Evolutionary conservation across 2,329 filamentous ascomycete species (phyloP).

Genomic region (Clarireedia homoeocarpa): DNA sequence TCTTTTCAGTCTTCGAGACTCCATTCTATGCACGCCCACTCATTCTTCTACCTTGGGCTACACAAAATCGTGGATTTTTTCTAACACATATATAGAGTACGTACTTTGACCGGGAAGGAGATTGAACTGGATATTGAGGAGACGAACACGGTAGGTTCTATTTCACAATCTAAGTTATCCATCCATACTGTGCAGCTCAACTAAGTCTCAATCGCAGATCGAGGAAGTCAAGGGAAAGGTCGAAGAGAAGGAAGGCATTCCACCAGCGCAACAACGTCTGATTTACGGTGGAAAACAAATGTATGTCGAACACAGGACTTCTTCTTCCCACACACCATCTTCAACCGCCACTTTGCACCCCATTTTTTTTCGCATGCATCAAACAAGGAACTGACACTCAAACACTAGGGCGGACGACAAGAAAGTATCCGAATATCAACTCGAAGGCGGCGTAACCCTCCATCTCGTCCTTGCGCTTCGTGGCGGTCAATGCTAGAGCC

Average conservation of each 20-base stretch:
- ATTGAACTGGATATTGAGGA: conserved; percentile 97
- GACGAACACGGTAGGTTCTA: conserved; percentile 68
- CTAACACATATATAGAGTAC: conserved; percentile 56
- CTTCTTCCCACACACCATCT: not conserved
- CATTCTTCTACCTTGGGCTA: not conserved
- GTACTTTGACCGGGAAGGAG: conserved; percentile 96
- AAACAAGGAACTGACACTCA: not conserved
- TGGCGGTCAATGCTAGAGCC: conserved; percentile 48
- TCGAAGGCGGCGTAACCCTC: conserved; percentile 86
- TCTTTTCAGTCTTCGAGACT: not conserved
- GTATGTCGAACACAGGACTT: conserved; percentile 41
- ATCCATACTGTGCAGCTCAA: not conserved
- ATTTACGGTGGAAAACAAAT: conserved; percentile 99
- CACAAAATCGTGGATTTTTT: not conserved
- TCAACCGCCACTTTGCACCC: not conserved
- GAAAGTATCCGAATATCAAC: conserved; percentile 80
- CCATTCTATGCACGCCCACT: not conserved
- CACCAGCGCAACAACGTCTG: conserved; percentile 89
- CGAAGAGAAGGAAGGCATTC: conserved; percentile 98
- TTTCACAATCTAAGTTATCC: not conserved
- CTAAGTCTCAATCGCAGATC: conserved; percentile 47
- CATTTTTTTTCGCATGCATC: not conserved
- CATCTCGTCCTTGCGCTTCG: conserved; percentile 92
- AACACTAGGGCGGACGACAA: conserved; percentile 83
- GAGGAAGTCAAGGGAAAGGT: conserved; percentile 97